These are phyloP conservation scores for Aspergillus sclerotialis DNA, from an alignment of 2,329 filamentous ascomycete genomes.

Conservation along the genomic window DNA sequence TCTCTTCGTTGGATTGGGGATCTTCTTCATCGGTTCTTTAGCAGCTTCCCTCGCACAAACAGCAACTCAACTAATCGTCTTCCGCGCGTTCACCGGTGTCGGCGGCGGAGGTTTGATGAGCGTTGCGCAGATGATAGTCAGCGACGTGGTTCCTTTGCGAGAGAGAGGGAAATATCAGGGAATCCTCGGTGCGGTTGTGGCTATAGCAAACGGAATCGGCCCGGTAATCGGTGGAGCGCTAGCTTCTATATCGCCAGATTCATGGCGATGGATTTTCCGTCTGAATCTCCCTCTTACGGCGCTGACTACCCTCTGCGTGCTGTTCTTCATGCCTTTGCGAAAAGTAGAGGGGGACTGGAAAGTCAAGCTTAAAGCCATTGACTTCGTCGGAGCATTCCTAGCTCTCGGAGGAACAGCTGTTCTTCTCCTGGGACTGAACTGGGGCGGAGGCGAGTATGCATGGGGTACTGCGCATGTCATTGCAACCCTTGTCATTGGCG, in stretches of 20 bases:
- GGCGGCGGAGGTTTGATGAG: slow-evolving; percentile 55
- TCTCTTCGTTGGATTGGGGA: slow-evolving; percentile 45
- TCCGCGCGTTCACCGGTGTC: slow-evolving; percentile 54
- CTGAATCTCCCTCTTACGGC: slow-evolving; percentile 49
- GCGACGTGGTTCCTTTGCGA: slow-evolving; percentile 53
- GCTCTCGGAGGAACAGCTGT: slow-evolving; percentile 41
- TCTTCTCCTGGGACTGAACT: slow-evolving; percentile 47
- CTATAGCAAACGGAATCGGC: slow-evolving; percentile 48
- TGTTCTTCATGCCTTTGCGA: slow-evolving; percentile 53
- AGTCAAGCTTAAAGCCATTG: slow-evolving; percentile 45
- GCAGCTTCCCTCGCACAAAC: slow-evolving; percentile 52
- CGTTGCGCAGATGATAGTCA: slow-evolving; percentile 54
- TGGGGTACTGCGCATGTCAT: slow-evolving; percentile 53
- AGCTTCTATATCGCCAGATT: slow-evolving; percentile 39
- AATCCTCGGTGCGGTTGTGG: slow-evolving; percentile 43
- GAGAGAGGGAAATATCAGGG: slow-evolving; percentile 58
- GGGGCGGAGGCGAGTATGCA: slow-evolving; percentile 53
- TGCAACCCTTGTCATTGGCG: slow-evolving; percentile 47
- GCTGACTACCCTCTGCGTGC: slow-evolving; percentile 40
- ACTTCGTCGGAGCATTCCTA: slow-evolving; percentile 44
- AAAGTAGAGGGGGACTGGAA: slow-evolving; percentile 49
- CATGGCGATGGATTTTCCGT: slow-evolving; percentile 49
- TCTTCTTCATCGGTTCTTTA: slow-evolving; percentile 52
- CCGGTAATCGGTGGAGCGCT: slow-evolving; percentile 49
- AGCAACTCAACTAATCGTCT: slow-evolving; percentile 52